Conservation (phyloP, 2,329 filamentous ascomycete genomes). For the Dendryphion nanum region DNA sequence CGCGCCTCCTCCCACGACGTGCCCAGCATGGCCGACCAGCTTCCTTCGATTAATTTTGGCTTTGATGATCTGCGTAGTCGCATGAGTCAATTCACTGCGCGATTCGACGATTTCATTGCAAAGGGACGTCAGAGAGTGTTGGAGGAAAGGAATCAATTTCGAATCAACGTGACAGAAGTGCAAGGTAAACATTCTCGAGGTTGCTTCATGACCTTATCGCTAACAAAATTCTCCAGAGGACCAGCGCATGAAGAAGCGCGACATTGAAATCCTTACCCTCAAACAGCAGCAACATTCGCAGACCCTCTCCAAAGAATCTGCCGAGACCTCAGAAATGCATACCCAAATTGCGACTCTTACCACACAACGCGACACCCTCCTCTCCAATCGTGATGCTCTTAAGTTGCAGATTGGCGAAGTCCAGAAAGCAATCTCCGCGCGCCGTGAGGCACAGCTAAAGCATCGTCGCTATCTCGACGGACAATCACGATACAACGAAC, state of each 20-base stretch:
- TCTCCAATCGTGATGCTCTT: slow-evolving; percentile 55
- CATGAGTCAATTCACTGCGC: slow-evolving; percentile 88
- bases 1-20: slow-evolving; percentile 58
- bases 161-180: slow-evolving; percentile 83
- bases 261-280: slow-evolving; percentile 77
- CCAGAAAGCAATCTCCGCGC: slow-evolving; percentile 67
- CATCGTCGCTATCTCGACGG: slow-evolving; percentile 74
- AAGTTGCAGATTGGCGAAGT: slow-evolving; percentile 61
- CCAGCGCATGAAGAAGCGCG: slow-evolving; percentile 82
- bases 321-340: slow-evolving; percentile 67
- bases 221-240: slow-evolving; percentile 68
- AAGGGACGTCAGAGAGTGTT: slow-evolving; percentile 83
- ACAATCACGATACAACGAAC: slow-evolving; percentile 84
- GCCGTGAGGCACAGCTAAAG: slow-evolving; percentile 68
- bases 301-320: slow-evolving; percentile 71
- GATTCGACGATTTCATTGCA: slow-evolving; percentile 93
- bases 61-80: slow-evolving; percentile 94
- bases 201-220: background rate
- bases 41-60: slow-evolving; percentile 90
- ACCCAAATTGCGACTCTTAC: slow-evolving; percentile 57
- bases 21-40: slow-evolving; percentile 70
- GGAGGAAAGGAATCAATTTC: slow-evolving; percentile 92
- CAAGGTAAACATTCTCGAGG: slow-evolving; percentile 70
- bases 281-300: slow-evolving; percentile 71
- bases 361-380: slow-evolving; percentile 55